phyloP scores from a whole-genome alignment of 768 basidiomycete genomes.

The Tremella yokohamensis region DNA sequence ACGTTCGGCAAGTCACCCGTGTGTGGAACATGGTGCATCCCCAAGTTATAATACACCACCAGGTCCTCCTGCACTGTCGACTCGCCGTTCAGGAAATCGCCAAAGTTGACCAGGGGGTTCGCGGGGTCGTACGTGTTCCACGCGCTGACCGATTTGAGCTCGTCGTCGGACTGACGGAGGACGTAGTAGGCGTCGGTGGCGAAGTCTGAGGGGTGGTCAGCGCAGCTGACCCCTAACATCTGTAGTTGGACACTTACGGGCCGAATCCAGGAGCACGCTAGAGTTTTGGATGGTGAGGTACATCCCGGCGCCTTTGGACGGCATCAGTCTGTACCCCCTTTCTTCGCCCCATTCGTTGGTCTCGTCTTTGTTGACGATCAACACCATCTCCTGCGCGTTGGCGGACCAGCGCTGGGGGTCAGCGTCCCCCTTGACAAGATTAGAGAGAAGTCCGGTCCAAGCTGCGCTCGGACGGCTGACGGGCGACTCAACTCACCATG shows the following conservation, averaged over 20 bases:
- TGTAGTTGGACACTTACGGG: no score
- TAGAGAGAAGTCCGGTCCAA: not conserved
- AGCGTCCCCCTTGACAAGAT: not conserved
- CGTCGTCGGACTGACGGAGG: conserved; percentile 30
- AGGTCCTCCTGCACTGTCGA: conserved; percentile 48
- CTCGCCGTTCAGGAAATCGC: conserved; percentile 48
- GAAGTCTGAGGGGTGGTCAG: conserved; percentile 16
- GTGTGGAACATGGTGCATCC: conserved; percentile 45
- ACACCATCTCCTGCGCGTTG: conserved; percentile 30
- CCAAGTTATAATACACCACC: conserved; percentile 33
- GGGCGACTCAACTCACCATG: conserved; percentile 50
- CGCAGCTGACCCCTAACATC: no score
- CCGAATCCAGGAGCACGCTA: conserved; percentile 36
- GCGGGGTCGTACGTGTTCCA: conserved; percentile 35
- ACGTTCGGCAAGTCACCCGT: conserved; percentile 46
- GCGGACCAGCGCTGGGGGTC: conserved; percentile 32
- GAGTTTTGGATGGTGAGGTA: conserved; percentile 42
- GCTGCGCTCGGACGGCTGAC: not conserved
- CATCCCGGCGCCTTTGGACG: conserved; percentile 31
- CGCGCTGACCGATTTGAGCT: conserved; percentile 25
- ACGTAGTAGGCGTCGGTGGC: conserved; percentile 30
- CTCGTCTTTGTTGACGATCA: conserved; percentile 48
- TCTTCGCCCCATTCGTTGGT: conserved; percentile 48
- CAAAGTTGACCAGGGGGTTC: conserved; percentile 46
- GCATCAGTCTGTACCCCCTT: conserved; percentile 48